Conservation (phyloP, 2,329 filamentous ascomycete genomes). For the Stenocarpella maydis region DNA sequence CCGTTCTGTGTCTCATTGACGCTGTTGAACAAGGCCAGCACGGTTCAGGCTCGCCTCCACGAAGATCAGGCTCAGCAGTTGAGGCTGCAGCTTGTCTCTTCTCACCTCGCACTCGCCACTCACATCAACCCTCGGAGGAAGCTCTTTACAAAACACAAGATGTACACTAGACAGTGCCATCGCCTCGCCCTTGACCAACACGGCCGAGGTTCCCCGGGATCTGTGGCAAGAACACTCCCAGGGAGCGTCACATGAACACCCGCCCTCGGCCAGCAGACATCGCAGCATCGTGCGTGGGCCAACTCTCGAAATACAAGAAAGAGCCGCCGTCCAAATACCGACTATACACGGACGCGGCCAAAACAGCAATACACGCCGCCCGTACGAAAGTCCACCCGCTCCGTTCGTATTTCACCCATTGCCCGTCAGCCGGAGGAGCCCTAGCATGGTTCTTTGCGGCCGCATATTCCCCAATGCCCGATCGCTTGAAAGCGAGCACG, state of each 20-base stretch:
- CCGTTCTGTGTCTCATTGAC: neutral
- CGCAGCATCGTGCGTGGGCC: neutral
- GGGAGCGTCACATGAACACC: neutral
- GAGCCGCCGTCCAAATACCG: neutral
- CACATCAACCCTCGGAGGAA: neutral
- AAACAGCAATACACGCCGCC: neutral
- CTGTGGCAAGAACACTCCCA: neutral
- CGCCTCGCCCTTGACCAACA: too few species aligned
- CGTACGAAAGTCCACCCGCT: too few species aligned
- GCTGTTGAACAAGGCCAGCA: conserved; percentile 21
- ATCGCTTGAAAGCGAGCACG: neutral
- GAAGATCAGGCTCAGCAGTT: conserved; percentile 14
- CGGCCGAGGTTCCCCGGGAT: neutral
- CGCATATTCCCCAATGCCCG: neutral
- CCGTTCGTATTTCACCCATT: neutral
- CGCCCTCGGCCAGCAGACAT: neutral
- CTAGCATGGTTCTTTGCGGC: neutral
- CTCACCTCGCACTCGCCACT: neutral
- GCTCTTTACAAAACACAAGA: neutral
- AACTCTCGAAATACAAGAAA: neutral
- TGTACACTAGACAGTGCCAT: neutral
- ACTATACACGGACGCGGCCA: too few species aligned
- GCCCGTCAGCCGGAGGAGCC: neutral
- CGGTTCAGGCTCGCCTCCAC: neutral
- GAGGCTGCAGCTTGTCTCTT: conserved; percentile 6